These are phyloP conservation scores for Biscogniauxia sp. DNA, from an alignment of 2,329 filamentous ascomycete species.

Conservation along the genomic window DNA sequence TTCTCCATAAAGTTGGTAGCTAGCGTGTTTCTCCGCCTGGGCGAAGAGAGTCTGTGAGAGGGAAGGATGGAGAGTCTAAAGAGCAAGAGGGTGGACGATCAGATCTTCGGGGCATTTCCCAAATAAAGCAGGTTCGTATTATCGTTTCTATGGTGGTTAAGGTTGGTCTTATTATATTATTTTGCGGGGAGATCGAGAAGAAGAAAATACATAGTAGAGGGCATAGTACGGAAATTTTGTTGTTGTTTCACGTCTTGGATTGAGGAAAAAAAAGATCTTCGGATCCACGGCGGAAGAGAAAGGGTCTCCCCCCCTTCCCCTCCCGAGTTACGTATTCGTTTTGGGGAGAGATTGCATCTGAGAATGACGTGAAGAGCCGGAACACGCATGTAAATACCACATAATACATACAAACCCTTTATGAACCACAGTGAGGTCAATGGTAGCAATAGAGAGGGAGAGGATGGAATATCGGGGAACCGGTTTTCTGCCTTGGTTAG, in stretches of 20 bases:
- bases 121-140: slow-evolving; percentile 8
- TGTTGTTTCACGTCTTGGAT: not conserved
- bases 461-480: not conserved
- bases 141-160: no score
- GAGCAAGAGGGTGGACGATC: slow-evolving; percentile 3
- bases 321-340: not conserved
- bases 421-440: not conserved
- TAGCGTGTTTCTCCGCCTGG: no score
- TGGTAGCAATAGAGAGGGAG: not conserved
- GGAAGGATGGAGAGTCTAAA: no score
- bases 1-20: no score
- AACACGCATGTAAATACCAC: not conserved
- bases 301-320: no score
- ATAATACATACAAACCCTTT: no score
- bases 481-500: not conserved
- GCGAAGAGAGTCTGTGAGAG: no score
- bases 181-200: no score
- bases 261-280: slow-evolving; percentile 4
- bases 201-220: no score
- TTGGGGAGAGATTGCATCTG: not conserved
- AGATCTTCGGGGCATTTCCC: slow-evolving; percentile 11
- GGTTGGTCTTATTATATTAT: no score
- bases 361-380: not conserved
- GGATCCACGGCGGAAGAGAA: not conserved
- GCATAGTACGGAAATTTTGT: not conserved